Conservation (phyloP, 2,329 filamentous ascomycete genomes). For the Microdochium paspali region DNA sequence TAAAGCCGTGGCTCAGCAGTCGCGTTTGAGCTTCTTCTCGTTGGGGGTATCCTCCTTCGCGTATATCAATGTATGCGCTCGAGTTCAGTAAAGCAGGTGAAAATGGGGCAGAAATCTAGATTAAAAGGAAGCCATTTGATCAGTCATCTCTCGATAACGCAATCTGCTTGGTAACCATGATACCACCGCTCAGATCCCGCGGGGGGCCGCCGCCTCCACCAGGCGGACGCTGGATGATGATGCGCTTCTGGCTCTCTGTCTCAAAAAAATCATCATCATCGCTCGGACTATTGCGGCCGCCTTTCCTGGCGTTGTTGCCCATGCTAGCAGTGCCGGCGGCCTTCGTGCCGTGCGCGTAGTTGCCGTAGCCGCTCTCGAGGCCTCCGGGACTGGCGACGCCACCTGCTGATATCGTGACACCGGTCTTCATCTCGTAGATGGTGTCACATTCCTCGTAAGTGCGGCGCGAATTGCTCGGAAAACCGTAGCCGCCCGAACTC, state of each 20-base stretch:
- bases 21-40: too few species aligned
- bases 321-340: too few species aligned
- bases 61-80: too few species aligned
- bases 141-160: not conserved
- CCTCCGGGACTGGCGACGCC: too few species aligned
- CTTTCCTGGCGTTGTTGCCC: too few species aligned
- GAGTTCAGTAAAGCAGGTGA: not conserved
- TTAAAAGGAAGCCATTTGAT: not conserved
- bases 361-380: too few species aligned
- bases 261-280: not conserved
- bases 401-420: too few species aligned
- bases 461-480: conserved; percentile 6
- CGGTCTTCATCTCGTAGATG: not conserved
- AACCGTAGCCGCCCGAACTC: conserved; percentile 1
- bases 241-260: not conserved
- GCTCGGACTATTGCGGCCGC: not conserved
- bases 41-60: too few species aligned
- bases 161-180: not conserved
- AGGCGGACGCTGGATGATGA: not conserved
- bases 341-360: too few species aligned
- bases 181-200: not conserved
- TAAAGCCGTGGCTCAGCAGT: too few species aligned
- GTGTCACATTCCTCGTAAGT: conserved; percentile 5
- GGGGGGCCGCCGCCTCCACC: not conserved
- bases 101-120: not conserved